These are phyloP conservation scores for Sarcodon aspratus DNA, from an alignment of 768 basidiomycete species.

Conservation along the genomic window DNA sequence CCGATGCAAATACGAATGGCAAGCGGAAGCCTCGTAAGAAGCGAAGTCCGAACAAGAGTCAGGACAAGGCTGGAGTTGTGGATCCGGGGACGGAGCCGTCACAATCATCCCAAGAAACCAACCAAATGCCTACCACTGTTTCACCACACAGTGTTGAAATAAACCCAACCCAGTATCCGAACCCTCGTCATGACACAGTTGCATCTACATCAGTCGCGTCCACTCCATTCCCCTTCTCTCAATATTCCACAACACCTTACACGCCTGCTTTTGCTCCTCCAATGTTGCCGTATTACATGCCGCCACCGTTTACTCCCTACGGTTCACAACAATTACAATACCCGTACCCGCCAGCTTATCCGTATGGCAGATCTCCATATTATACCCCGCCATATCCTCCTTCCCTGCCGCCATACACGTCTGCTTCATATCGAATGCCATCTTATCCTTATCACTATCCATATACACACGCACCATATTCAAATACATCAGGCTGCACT, in stretches of 20 bases:
- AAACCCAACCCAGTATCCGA: too few relatives aligned
- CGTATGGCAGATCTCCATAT: slow-evolving; percentile 6
- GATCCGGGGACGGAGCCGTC: too few relatives aligned
- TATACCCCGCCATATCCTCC: slow-evolving; percentile 1
- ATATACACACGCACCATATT: slow-evolving; percentile 9
- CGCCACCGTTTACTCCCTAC: slow-evolving; percentile 19
- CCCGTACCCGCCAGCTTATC: slow-evolving; percentile 8
- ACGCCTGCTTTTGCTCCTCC: slow-evolving; percentile 11
- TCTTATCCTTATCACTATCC: slow-evolving; percentile 7
- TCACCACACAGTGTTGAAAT: too few relatives aligned
- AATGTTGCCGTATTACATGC: slow-evolving; percentile 25
- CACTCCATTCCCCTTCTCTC: too few relatives aligned
- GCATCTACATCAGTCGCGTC: too few relatives aligned
- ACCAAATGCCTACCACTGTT: too few relatives aligned
- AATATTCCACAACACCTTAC: slow-evolving; percentile 7
- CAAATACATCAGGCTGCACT: neutral
- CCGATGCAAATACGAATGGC: too few relatives aligned
- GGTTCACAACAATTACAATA: slow-evolving; percentile 9
- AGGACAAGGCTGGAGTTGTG: too few relatives aligned
- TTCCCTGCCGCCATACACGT: neutral
- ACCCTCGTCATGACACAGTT: too few relatives aligned
- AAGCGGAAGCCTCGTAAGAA: too few relatives aligned
- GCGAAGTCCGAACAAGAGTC: too few relatives aligned
- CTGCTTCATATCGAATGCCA: slow-evolving; percentile 1
- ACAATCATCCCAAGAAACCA: too few relatives aligned